Conservation (phyloP, 164 flowering plant species). For the Paratinospora sagittata region DNA sequence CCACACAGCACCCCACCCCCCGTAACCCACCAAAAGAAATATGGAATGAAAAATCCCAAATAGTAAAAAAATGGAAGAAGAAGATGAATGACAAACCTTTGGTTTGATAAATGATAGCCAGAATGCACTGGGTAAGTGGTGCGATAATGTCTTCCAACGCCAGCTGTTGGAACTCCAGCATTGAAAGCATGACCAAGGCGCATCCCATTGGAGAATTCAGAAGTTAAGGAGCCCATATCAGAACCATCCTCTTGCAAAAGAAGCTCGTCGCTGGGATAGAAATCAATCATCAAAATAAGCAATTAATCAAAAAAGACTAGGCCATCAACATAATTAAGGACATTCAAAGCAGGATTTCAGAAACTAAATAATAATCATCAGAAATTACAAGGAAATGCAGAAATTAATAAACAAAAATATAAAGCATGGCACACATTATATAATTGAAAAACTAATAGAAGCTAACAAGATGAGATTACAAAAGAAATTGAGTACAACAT, state of each 20-base stretch:
- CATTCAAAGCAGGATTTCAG: too few relatives aligned
- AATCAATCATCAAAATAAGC: constrained; percentile 2
- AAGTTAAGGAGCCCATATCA: constrained; percentile 36
- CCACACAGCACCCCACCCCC: not conserved
- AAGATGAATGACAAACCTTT: constrained; percentile 40
- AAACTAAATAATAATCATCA: too few relatives aligned
- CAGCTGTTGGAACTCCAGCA: constrained; percentile 36
- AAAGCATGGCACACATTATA: too few relatives aligned
- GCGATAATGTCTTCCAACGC: constrained; percentile 38
- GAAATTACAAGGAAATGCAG: not conserved
- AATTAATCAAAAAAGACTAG: not conserved
- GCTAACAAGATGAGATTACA: too few relatives aligned
- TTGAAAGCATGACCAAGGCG: constrained; percentile 33
- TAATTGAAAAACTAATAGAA: too few relatives aligned
- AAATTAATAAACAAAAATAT: not conserved
- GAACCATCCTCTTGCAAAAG: constrained; percentile 79
- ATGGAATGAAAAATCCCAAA: not conserved
- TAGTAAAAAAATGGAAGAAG: not conserved
- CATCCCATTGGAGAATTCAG: constrained; percentile 51
- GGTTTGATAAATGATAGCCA: constrained; percentile 27
- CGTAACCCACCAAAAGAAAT: not conserved
- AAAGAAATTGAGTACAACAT: too few relatives aligned
- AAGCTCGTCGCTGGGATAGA: constrained; percentile 68
- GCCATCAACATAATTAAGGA: too few relatives aligned
- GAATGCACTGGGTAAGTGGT: constrained; percentile 24